These are phyloP conservation scores for Bauhinia variegata DNA, from an alignment of 306 rosid species.

Conservation along the genomic window DNA sequence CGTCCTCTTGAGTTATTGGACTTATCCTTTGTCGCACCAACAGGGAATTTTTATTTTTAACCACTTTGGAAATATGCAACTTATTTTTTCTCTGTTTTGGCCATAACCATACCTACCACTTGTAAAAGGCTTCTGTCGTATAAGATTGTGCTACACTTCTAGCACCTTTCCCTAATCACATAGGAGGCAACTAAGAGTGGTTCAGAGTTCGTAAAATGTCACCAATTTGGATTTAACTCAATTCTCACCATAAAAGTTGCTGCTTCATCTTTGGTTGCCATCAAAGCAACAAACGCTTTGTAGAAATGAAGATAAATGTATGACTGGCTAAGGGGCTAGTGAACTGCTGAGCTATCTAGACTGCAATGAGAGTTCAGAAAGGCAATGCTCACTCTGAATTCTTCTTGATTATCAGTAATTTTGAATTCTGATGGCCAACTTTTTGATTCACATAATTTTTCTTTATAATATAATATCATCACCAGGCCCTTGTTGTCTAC, in stretches of 20 bases:
- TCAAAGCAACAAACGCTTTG: not conserved
- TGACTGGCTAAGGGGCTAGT: slow-evolving; percentile 2
- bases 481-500: too few relatives aligned
- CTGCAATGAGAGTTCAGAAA: not conserved
- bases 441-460: too few relatives aligned
- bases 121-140: too few relatives aligned
- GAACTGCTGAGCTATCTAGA: not conserved
- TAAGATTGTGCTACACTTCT: slow-evolving; percentile 7
- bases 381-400: slow-evolving; percentile 24
- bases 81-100: too few relatives aligned
- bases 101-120: too few relatives aligned
- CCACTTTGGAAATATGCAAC: too few relatives aligned
- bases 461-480: too few relatives aligned
- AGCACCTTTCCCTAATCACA: slow-evolving; percentile 20
- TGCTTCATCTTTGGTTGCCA: slow-evolving; percentile 1
- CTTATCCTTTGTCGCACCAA: too few relatives aligned
- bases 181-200: slow-evolving; percentile 17
- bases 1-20: too few relatives aligned
- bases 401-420: too few relatives aligned
- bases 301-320: slow-evolving; percentile 18
- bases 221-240: not conserved
- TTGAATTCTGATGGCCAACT: too few relatives aligned
- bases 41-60: too few relatives aligned
- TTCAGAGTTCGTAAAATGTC: not conserved
- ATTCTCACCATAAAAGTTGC: slow-evolving; percentile 2